Percentiles rank a stretch among this genome's conserved stretches.
Conservation (phyloP, 768 basidiomycete genomes). For the Cubamyces sp. region DNA sequence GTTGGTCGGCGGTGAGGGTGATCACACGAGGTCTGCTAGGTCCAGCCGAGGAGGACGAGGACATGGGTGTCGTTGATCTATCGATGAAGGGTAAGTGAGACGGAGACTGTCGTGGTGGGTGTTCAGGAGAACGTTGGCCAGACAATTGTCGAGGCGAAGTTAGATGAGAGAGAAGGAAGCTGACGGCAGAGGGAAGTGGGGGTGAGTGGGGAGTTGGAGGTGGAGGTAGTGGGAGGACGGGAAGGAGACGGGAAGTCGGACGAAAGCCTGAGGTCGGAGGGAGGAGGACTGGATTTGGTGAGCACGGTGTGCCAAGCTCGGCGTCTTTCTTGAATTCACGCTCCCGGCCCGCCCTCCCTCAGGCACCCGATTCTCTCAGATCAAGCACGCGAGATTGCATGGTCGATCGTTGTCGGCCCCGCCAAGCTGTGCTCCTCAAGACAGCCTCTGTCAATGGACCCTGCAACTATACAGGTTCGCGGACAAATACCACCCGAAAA, state of each 20-base stretch:
- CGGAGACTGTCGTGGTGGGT: not conserved
- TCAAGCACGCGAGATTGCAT: not conserved
- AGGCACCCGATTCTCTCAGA: not conserved
- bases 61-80: not conserved
- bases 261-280: not conserved
- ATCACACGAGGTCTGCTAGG: constrained; percentile 18
- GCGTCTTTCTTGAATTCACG: not conserved
- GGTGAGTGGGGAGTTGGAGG: not conserved
- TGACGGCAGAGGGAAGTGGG: not conserved
- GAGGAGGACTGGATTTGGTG: not conserved
- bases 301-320: not conserved
- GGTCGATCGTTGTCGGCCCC: not conserved
- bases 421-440: not conserved
- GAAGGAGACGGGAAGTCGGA: not conserved
- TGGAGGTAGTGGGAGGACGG: not conserved
- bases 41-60: not conserved
- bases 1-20: constrained; percentile 24
- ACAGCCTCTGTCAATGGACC: too few species aligned
- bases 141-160: not conserved
- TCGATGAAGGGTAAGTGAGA: not conserved
- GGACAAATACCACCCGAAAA: too few species aligned
- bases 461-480: too few species aligned
- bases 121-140: not conserved
- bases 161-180: not conserved
- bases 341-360: not conserved